Evolutionary conservation across 805 yeast species (phyloP).

Genomic region (Candida jianshihensis): DNA sequence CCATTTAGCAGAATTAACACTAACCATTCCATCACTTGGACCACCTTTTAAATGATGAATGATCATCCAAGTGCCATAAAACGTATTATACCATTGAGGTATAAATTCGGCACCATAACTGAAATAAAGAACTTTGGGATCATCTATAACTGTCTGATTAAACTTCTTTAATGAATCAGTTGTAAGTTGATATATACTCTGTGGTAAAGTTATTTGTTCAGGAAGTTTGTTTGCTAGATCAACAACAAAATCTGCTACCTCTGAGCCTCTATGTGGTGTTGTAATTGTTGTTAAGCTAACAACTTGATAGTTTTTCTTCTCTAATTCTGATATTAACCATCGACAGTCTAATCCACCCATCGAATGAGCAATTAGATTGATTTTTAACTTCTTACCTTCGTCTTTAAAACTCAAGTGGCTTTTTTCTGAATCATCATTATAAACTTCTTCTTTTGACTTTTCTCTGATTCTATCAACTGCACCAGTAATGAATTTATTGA

Average conservation of each 20-base stretch:
- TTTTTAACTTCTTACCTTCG: constrained; percentile 33
- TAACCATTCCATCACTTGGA: constrained; percentile 82
- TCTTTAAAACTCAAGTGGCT: constrained; percentile 9
- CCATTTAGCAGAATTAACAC: constrained; percentile 75
- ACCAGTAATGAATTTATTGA: constrained; percentile 43
- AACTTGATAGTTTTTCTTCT: constrained; percentile 43
- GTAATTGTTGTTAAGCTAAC: constrained; percentile 76
- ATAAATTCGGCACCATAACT: constrained; percentile 74
- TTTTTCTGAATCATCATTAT: constrained; percentile 14
- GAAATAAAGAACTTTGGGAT: constrained; percentile 61
- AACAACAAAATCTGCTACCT: constrained; percentile 66
- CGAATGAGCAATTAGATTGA: constrained; percentile 81
- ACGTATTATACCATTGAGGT: constrained; percentile 58
- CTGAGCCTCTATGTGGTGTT: constrained; percentile 86
- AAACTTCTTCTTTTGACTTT: constrained; percentile 18
- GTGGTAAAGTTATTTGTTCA: constrained; percentile 23
- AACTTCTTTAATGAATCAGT: constrained; percentile 44
- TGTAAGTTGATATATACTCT: constrained; percentile 59
- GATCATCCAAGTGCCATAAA: constrained; percentile 57
- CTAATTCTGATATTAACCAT: constrained; percentile 56
- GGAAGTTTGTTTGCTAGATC: constrained; percentile 23
- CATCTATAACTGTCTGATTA: constrained; percentile 45
- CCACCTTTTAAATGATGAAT: constrained; percentile 41
- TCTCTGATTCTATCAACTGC: constrained; percentile 18
- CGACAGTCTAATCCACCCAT: constrained; percentile 93